These are phyloP conservation scores for Leucocoprinus birnbaumii DNA, from an alignment of 768 basidiomycete genomes.

Conservation along the genomic window DNA sequence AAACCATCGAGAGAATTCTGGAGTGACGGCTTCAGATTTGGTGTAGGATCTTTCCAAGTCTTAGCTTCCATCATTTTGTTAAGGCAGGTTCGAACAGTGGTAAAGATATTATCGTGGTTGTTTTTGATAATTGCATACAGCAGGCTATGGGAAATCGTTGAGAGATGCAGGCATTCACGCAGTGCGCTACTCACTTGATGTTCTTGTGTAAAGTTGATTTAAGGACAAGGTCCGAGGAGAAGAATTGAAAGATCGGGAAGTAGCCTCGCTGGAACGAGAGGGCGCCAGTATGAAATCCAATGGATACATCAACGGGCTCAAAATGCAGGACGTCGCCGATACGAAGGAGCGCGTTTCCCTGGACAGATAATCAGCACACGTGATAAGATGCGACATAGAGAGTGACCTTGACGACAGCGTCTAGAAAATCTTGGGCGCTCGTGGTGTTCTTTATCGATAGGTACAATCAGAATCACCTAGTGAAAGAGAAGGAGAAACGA, in stretches of 20 bases:
- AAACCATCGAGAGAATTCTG: slow-evolving; percentile 28
- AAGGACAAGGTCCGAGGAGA: slow-evolving; percentile 56
- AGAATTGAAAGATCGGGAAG: slow-evolving; percentile 50
- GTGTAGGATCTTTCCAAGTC: slow-evolving; percentile 29
- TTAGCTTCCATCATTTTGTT: slow-evolving; percentile 28
- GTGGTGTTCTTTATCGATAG: slow-evolving; percentile 28
- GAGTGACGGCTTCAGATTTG: not conserved
- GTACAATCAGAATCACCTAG: not conserved
- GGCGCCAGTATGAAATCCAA: slow-evolving; percentile 25
- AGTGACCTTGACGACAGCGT: slow-evolving; percentile 2
- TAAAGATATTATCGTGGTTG: slow-evolving; percentile 39
- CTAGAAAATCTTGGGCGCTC: slow-evolving; percentile 49
- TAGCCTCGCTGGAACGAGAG: slow-evolving; percentile 62
- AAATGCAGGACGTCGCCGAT: slow-evolving; percentile 48
- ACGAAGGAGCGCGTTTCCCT: slow-evolving; percentile 51
- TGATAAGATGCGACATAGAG: slow-evolving; percentile 34
- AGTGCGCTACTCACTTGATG: slow-evolving; percentile 45
- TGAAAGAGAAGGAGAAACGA: not conserved
- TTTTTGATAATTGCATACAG: slow-evolving; percentile 44
- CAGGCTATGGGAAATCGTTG: slow-evolving; percentile 24
- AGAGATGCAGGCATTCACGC: not conserved
- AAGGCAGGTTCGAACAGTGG: slow-evolving; percentile 39
- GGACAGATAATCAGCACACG: slow-evolving; percentile 31
- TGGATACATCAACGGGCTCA: slow-evolving; percentile 34
- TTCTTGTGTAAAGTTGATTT: slow-evolving; percentile 51